These are phyloP conservation scores for Casaregolazyma suthepensis DNA, from an alignment of 1,139 yeast genomes.

Conservation along the genomic window DNA sequence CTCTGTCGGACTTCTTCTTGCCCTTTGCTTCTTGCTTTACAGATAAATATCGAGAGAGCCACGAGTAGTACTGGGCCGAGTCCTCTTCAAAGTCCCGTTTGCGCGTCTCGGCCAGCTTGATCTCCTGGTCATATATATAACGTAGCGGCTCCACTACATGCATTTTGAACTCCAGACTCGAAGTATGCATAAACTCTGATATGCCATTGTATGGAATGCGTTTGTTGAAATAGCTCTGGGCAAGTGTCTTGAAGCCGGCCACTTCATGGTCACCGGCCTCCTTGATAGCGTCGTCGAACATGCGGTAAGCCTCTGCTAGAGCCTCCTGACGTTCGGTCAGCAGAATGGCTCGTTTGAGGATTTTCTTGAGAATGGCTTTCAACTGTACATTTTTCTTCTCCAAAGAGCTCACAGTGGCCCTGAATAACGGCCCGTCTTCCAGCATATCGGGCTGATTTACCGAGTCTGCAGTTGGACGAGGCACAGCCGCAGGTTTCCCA, in stretches of 20 bases:
- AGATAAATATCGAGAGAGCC: constrained; percentile 64
- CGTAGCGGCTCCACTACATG: constrained; percentile 38
- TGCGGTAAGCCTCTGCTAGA: constrained; percentile 32
- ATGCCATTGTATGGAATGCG: constrained; percentile 20
- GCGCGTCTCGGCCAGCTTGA: constrained; percentile 37
- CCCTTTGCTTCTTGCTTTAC: constrained; percentile 48
- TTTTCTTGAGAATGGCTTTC: constrained; percentile 39
- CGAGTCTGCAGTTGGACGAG: constrained; percentile 3
- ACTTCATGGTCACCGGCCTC: constrained; percentile 21
- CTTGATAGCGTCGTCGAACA: constrained; percentile 30
- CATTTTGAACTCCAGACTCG: constrained; percentile 25
- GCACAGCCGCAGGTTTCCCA: not conserved
- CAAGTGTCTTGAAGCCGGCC: constrained; percentile 26
- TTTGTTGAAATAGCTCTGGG: constrained; percentile 28
- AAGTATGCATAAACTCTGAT: constrained; percentile 18
- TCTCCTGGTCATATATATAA: constrained; percentile 36
- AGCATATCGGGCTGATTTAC: not conserved
- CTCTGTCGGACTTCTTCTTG: constrained; percentile 40
- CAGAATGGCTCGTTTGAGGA: constrained; percentile 35
- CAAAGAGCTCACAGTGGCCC: constrained; percentile 49
- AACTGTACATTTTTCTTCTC: constrained; percentile 50
- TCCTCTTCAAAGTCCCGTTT: constrained; percentile 63
- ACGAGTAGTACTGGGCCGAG: constrained; percentile 66
- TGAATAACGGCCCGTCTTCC: constrained; percentile 73
- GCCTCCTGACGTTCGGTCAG: constrained; percentile 34